These are phyloP conservation scores for Globisporangium rhizosaccharum DNA, from an alignment of 352 stramenopile species.

Conservation along the genomic window DNA sequence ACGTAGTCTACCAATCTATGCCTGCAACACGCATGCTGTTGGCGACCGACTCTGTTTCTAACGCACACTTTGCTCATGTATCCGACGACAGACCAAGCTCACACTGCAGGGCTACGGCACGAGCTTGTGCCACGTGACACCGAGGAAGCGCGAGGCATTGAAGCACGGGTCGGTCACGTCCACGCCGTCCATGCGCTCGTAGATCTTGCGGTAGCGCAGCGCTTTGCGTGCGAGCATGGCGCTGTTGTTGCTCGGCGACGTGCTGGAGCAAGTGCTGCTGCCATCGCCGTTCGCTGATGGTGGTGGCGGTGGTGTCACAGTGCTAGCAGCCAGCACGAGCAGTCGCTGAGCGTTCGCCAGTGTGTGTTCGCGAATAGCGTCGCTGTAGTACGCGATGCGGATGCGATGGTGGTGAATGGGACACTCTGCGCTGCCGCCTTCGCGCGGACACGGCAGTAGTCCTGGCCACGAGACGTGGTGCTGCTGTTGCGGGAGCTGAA, in stretches of 20 bases:
- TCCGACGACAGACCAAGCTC: too few species aligned
- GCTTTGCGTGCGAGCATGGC: constrained; percentile 31
- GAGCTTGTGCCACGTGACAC: constrained; percentile 8
- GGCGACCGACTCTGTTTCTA: too few species aligned
- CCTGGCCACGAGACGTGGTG: too few species aligned
- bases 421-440: background rate
- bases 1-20: too few species aligned
- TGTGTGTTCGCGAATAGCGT: constrained; percentile 8
- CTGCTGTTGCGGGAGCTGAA: too few species aligned
- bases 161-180: constrained; percentile 10
- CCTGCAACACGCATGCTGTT: too few species aligned
- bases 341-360: constrained; percentile 10
- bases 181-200: constrained; percentile 13
- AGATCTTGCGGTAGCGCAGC: constrained; percentile 12
- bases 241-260: constrained; percentile 10
- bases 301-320: background rate
- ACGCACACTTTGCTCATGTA: too few species aligned
- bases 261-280: too few species aligned
- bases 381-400: constrained; percentile 15
- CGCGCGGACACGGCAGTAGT: background rate
- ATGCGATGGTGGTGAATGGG: constrained; percentile 7
- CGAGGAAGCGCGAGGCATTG: constrained; percentile 10
- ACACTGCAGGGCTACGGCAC: background rate
- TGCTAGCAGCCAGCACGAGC: background rate
- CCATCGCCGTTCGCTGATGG: too few species aligned